Base-by-base conservation (phyloP, 2,329 filamentous ascomycete genomes). In the Aureobasidium mangrovei region DNA sequence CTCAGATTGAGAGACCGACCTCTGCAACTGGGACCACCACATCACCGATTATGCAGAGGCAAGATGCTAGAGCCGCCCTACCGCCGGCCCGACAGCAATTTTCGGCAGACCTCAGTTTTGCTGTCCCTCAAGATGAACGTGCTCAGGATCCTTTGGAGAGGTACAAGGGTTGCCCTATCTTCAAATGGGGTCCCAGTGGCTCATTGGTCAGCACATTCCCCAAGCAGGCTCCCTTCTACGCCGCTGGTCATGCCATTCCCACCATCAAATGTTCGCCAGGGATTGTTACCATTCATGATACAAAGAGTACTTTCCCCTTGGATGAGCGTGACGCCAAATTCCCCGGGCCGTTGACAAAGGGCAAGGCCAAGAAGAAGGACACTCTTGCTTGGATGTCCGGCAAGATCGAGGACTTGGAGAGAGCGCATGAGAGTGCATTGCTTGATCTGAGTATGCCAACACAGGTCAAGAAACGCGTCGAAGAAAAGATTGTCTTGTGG, bases 361-460 rank as follows among this genome's bases (percentile, higher is more conserved):
- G 84, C 1, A 97, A 95, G 76, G 83, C 85, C 1, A 97, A 95
- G 77, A 98, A 98, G 77, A 98, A 97, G 73, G 91, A 98, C 53
- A 80, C 89, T 0, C 62, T 91, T 41, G 70, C 81, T 2, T 98
- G 94, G 93, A 75, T 98, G 42, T 80, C 77, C 4, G 74, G 79
- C 56, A 88, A 85, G 51, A 91, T 97, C 54, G 84, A 88, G 36
- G 73, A 74, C 0, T 71, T 96, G 35, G 88, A 94, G 65, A 79
- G 67, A 48, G 66, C 70, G 33, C 60, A 70, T 3, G 69, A 76
- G 7, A 61, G 41, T 62, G 76, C 70, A 53, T 66, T 72, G 49
- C 81, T 72, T 45, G 78, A 72, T 61, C 71, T 71, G 65, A 74
- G 72, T 32, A 76, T 74, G 32, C 66, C 78, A 18, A 79, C 76